phyloP scores from a whole-genome alignment of 2,329 filamentous ascomycete species.

The Incumbomyces lentus region DNA sequence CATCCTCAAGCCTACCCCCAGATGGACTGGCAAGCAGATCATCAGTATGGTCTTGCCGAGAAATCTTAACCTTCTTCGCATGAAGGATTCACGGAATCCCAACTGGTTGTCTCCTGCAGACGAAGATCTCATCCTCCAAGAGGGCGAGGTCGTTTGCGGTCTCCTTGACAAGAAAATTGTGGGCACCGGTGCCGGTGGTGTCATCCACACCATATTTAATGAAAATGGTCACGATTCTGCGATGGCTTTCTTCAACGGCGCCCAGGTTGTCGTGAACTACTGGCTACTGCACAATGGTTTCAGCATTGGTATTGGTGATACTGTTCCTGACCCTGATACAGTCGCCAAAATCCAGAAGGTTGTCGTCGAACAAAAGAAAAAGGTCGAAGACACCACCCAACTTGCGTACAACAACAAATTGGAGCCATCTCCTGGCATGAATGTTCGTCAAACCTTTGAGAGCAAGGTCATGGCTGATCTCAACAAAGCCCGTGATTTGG shows the following conservation, averaged over 20 bases:
- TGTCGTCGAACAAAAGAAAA: constrained; percentile 69
- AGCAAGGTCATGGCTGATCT: constrained; percentile 89
- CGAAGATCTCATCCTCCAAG: constrained; percentile 70
- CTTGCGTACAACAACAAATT: constrained; percentile 76
- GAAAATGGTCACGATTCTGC: constrained; percentile 77
- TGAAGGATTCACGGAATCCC: constrained; percentile 48
- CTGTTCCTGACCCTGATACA: constrained; percentile 77
- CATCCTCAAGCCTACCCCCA: constrained; percentile 82
- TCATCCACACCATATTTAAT: constrained; percentile 93
- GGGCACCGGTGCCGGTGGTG: constrained; percentile 78
- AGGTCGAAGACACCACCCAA: constrained; percentile 65
- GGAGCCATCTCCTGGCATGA: constrained; percentile 95
- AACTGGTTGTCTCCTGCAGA: constrained; percentile 56
- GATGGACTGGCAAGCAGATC: constrained; percentile 98
- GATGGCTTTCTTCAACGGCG: constrained; percentile 91
- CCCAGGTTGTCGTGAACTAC: constrained; percentile 89
- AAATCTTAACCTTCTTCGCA: constrained; percentile 67
- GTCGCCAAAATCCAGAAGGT: constrained; percentile 75
- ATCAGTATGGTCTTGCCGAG: constrained; percentile 84
- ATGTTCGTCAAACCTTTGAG: constrained; percentile 95
- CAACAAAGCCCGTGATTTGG: constrained; percentile 92
- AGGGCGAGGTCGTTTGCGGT: constrained; percentile 82
- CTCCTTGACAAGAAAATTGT: constrained; percentile 89
- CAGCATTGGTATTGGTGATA: constrained; percentile 97
- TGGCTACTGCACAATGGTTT: constrained; percentile 95